A percentile compares a stretch with the other conserved stretches of the same genome.
These are phyloP conservation scores for Rutidosis leptorrhynchoides DNA, from an alignment of 129 eudicot genomes.

Conservation along the genomic window DNA sequence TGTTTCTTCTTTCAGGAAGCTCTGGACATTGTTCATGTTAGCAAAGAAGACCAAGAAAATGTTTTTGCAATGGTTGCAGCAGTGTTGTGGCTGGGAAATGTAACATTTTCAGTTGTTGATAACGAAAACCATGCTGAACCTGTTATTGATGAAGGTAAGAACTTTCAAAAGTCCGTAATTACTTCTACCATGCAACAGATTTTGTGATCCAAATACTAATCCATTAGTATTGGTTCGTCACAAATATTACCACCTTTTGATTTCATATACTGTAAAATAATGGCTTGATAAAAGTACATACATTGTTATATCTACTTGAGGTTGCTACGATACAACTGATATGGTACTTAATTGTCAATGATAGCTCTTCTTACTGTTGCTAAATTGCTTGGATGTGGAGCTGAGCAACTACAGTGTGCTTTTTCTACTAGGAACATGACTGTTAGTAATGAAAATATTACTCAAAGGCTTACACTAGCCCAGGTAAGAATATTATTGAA, in stretches of 20 bases:
- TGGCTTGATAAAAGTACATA: too few relatives aligned
- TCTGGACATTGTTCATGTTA: conserved; percentile 78
- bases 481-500: conserved; percentile 45
- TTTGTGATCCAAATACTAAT: conserved; percentile 10
- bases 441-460: conserved; percentile 50
- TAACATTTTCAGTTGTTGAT: conserved; percentile 58
- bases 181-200: conserved; percentile 12
- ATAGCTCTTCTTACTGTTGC: conserved; percentile 69
- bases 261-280: background rate
- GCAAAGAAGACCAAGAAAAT: conserved; percentile 77
- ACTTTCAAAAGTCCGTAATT: background rate
- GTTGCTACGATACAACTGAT: background rate
- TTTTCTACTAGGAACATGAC: conserved; percentile 65
- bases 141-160: conserved; percentile 76
- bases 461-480: conserved; percentile 60
- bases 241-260: background rate
- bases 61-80: conserved; percentile 79
- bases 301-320: conserved; percentile 2
- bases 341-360: conserved; percentile 2
- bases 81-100: conserved; percentile 84
- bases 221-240: background rate
- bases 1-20: conserved; percentile 59
- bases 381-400: conserved; percentile 51
- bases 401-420: conserved; percentile 50
- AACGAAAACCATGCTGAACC: conserved; percentile 79